These are phyloP conservation scores for Solanum dulcamara DNA, from an alignment of 257 asterid genomes.

Conservation along the genomic window DNA sequence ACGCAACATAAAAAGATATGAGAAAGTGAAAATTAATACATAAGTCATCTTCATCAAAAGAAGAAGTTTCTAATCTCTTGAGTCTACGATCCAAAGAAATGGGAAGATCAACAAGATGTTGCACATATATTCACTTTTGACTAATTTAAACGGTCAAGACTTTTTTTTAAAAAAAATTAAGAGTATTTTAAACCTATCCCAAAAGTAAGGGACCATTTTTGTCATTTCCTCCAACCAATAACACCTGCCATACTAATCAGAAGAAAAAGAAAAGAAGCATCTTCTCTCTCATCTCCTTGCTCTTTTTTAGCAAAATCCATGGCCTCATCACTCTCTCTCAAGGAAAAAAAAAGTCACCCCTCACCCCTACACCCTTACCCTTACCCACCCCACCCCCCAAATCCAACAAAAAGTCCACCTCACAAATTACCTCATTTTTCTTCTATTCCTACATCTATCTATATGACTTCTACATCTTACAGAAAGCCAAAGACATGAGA, in stretches of 20 bases:
- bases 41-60: not conserved
- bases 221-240: not conserved
- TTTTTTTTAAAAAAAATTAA: not conserved
- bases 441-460: slow-evolving; percentile 14
- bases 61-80: no score
- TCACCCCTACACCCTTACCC: not conserved
- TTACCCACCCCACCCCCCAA: not conserved
- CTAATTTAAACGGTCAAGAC: not conserved
- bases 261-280: slow-evolving; percentile 10
- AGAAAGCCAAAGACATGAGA: not conserved
- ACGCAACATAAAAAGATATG: accelerated
- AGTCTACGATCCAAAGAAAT: not conserved
- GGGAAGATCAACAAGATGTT: not conserved
- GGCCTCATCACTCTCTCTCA: slow-evolving; percentile 12
- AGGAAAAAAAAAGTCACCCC: not conserved
- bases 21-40: not conserved
- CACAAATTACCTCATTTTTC: not conserved
- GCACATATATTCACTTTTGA: not conserved
- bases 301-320: slow-evolving; percentile 33
- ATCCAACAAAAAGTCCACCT: not conserved
- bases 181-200: not conserved
- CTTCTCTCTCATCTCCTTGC: slow-evolving; percentile 7
- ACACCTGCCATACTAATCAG: slow-evolving; percentile 26
- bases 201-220: not conserved
- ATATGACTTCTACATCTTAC: not conserved